These are phyloP conservation scores for Gnomoniopsis sp. DNA, from an alignment of 2,329 filamentous ascomycete genomes.

Conservation along the genomic window DNA sequence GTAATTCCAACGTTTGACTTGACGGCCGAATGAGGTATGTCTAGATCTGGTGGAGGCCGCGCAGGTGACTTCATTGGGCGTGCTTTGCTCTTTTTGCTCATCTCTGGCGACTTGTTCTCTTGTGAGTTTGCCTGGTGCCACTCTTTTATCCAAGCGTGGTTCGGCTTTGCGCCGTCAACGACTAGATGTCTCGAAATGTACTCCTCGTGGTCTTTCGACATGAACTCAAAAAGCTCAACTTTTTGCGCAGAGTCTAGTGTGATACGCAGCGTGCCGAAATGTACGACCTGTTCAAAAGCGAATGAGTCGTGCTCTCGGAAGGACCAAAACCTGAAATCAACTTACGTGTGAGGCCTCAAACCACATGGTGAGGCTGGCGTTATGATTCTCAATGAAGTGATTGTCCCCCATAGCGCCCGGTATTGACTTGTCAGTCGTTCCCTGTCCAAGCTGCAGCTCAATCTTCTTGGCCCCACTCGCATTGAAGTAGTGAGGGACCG, in stretches of 20 bases:
- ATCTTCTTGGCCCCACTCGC: conserved; percentile 83
- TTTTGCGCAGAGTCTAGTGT: conserved; percentile 77
- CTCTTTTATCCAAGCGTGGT: conserved; percentile 63
- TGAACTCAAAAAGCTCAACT: conserved; percentile 82
- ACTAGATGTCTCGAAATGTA: conserved; percentile 70
- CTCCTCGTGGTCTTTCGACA: conserved; percentile 74
- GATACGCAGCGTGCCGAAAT: conserved; percentile 67
- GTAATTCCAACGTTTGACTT: conserved; percentile 58
- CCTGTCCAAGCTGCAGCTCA: conserved; percentile 77
- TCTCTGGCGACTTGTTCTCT: conserved; percentile 61
- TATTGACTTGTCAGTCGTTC: conserved; percentile 51
- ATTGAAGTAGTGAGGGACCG: conserved; percentile 83
- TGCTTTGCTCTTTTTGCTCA: conserved; percentile 63
- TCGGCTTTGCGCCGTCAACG: conserved; percentile 58
- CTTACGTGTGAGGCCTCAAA: conserved; percentile 80
- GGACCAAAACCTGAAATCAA: conserved; percentile 19
- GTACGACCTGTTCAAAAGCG: conserved; percentile 10
- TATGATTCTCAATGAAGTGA: conserved; percentile 71
- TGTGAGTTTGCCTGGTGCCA: conserved; percentile 58
- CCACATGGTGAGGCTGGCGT: conserved; percentile 83
- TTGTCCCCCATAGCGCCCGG: conserved; percentile 49
- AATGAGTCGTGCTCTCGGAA: neutral
- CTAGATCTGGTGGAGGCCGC: conserved; percentile 56
- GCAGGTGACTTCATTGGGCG: conserved; percentile 58
- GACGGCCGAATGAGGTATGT: conserved; percentile 56